These are phyloP conservation scores for Trypanosoma avium DNA, from an alignment of 208 protist species.

Conservation along the genomic window DNA sequence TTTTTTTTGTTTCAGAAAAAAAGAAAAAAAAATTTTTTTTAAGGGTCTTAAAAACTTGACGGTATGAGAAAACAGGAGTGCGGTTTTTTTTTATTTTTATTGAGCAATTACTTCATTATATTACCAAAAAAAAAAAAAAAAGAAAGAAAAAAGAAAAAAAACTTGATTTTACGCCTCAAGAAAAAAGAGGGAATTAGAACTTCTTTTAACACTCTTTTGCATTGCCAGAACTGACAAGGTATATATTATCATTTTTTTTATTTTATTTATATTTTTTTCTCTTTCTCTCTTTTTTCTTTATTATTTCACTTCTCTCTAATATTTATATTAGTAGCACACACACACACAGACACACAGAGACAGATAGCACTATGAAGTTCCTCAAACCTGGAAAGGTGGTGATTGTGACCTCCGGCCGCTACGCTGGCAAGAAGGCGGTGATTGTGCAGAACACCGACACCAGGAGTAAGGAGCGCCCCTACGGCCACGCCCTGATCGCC, in stretches of 20 bases:
- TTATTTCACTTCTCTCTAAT: background rate
- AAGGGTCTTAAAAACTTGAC: no score
- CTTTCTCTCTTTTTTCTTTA: slow-evolving; percentile 15
- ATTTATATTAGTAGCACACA: background rate
- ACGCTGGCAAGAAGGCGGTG: slow-evolving; percentile 98
- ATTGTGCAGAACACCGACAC: slow-evolving; percentile 95
- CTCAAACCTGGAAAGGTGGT: slow-evolving; percentile 98
- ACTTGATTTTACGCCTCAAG: no score
- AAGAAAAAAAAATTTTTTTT: no score
- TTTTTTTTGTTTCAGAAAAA: no score
- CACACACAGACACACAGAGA: no score
- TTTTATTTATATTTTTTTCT: slow-evolving; percentile 23
- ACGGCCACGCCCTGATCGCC: slow-evolving; percentile 95
- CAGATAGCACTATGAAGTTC: slow-evolving; percentile 83
- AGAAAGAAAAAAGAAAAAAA: no score
- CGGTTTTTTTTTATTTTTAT: no score
- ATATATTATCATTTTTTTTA: background rate
- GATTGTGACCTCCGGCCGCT: slow-evolving; percentile 96
- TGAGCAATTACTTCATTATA: no score
- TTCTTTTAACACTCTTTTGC: background rate
- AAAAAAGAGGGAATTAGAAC: background rate
- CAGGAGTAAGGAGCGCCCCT: slow-evolving; percentile 91
- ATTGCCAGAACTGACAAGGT: background rate
- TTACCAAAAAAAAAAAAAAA: no score
- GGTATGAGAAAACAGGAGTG: no score